Conservation (phyloP, 2,329 filamentous ascomycete species). For the Emergomyces pasteurianus region DNA sequence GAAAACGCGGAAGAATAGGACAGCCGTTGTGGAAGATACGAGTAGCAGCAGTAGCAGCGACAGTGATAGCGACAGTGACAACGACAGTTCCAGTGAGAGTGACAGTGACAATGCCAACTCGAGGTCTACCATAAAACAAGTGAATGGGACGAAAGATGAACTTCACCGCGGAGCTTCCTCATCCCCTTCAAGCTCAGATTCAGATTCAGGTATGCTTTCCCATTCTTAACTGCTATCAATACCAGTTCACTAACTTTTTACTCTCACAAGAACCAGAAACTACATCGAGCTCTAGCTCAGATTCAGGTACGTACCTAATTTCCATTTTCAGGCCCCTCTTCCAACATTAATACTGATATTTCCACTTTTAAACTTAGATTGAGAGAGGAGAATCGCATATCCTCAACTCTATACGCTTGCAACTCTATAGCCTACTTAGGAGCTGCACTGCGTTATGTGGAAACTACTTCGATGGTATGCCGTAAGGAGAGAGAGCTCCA, state of each 20-base stretch:
- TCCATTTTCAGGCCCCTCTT: not conserved
- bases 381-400: not conserved
- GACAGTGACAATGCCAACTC: slow-evolving; percentile 5
- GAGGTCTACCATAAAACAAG: not conserved
- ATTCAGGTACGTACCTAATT: slow-evolving; percentile 1
- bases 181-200: slow-evolving; percentile 5
- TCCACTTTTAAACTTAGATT: not conserved
- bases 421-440: not conserved
- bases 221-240: not conserved
- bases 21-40: slow-evolving; percentile 30
- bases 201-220: slow-evolving; percentile 1
- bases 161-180: not conserved
- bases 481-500: not conserved
- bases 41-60: slow-evolving; percentile 27
- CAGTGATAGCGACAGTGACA: slow-evolving; percentile 16
- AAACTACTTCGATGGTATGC: not conserved
- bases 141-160: not conserved
- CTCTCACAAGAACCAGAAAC: not conserved
- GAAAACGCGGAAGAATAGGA: slow-evolving; percentile 22
- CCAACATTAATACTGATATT: not conserved
- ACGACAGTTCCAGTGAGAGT: slow-evolving; percentile 15
- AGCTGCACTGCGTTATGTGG: not conserved
- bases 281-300: slow-evolving; percentile 2
- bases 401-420: not conserved
- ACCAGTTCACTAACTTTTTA: not conserved